Evolutionary conservation across 2,329 filamentous ascomycete species (phyloP), one percentile per base, ranked within the genome.

Genomic region (Sordariomycetes sp.): DNA sequence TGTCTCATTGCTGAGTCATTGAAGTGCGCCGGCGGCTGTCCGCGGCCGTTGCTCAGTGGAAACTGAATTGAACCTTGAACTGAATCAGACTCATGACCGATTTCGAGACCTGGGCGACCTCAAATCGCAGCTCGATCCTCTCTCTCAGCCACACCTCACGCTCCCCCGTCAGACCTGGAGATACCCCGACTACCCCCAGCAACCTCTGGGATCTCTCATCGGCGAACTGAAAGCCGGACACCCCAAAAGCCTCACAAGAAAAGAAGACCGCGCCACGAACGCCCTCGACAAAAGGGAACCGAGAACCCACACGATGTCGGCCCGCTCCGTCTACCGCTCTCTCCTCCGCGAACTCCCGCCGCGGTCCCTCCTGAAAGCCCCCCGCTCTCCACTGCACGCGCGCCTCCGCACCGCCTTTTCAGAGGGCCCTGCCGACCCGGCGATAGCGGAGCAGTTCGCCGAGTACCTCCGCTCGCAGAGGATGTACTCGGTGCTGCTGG

Each of bases 311-410:
- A n/a, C 40, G 40, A 50, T 50, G 46, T 50, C 46, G 46, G 70
- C 89, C 50, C 89, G 90, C 67, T 84, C 90, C 40, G 80, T 96
- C 68, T 97, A 97, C 80, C 89, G 93, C 66, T 82, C 87, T 50
- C 79, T 97, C 68, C 84, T 97, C 59, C 90, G 93, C 71, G 91
- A 97, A 75, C 85, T 97, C 10, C 93, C 93, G 1, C 82, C 87
- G 8, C 86, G 86, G 6, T 77, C 80, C 2, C 71, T 82, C 65
- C 77, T 81, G 62, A 73, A 75, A 59, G 65, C 73, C 60, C 73
- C 77, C 25, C 85, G 86, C 46, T 87, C 90, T 1, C 82, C 85
- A 2, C 75, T 95, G 16, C 88, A 93, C 72, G 70, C 76, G 59
- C 84, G 82, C 57, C 80, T 95, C 63, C 89, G 88, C 67, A 70